These are phyloP conservation scores for Lactarius akahatsu DNA, from an alignment of 768 basidiomycete genomes.

Conservation along the genomic window DNA sequence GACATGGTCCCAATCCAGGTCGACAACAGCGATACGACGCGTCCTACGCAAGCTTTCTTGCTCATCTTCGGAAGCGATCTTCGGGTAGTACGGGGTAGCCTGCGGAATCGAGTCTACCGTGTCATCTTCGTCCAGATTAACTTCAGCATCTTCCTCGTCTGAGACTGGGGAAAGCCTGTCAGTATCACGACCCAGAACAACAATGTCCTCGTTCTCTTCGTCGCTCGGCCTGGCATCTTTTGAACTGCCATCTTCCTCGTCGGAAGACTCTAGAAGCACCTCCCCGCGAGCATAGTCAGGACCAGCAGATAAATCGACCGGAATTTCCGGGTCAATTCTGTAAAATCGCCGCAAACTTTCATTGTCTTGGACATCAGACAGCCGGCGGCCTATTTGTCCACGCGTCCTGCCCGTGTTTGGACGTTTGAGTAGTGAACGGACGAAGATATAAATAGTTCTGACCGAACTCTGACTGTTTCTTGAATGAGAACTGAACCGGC, in stretches of 20 bases:
- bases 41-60: constrained; percentile 49
- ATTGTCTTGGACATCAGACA: constrained; percentile 66
- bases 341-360: constrained; percentile 83
- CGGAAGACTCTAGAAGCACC: constrained; percentile 83
- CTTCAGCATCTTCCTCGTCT: constrained; percentile 49
- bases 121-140: constrained; percentile 79
- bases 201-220: constrained; percentile 50
- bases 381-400: constrained; percentile 88
- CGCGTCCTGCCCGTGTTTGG: constrained; percentile 40
- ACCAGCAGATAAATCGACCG: constrained; percentile 38
- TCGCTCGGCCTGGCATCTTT: constrained; percentile 37
- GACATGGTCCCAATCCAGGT: constrained; percentile 98
- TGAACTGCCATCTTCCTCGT: constrained; percentile 54
- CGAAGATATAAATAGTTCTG: constrained; percentile 30
- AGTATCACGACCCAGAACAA: constrained; percentile 50
- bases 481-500: constrained; percentile 81
- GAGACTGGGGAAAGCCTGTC: constrained; percentile 43
- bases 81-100: constrained; percentile 61
- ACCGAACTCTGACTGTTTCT: constrained; percentile 36
- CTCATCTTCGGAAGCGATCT: constrained; percentile 38
- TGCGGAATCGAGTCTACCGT: constrained; percentile 74
- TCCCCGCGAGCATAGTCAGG: constrained; percentile 91
- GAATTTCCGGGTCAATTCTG: constrained; percentile 55
- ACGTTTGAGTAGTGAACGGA: not conserved
- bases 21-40: constrained; percentile 82